phyloP scores from a whole-genome alignment of 1,284 basidiomycete species.

The Schizophyllum amplum region DNA sequence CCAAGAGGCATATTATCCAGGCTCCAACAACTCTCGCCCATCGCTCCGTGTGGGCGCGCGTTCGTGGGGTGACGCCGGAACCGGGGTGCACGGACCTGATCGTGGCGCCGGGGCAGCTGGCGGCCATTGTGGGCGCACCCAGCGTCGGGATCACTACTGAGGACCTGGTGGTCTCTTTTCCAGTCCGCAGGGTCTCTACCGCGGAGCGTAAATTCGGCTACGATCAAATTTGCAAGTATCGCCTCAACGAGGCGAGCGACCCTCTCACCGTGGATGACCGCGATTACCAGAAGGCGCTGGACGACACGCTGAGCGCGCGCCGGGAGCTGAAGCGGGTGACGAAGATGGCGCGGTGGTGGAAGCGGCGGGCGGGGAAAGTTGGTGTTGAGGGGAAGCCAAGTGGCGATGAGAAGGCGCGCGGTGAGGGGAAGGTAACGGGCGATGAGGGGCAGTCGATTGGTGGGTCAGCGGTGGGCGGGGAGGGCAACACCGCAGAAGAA shows the following conservation, averaged over 20 bases:
- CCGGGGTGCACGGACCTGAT: background rate
- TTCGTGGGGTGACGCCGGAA: background rate
- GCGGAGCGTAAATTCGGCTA: background rate
- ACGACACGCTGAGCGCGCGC: background rate
- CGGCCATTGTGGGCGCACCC: background rate
- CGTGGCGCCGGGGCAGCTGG: background rate
- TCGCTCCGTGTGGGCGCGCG: too few species aligned
- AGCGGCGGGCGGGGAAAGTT: slow-evolving; percentile 24
- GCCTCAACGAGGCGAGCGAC: background rate
- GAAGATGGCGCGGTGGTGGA: slow-evolving; percentile 21
- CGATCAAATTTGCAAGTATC: background rate
- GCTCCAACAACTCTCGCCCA: background rate
- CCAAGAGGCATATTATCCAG: too few species aligned
- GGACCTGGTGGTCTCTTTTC: too few species aligned
- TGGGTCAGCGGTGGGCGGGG: too few species aligned
- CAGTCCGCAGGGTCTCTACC: too few species aligned
- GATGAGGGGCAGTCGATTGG: too few species aligned
- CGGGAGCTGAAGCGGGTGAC: slow-evolving; percentile 15
- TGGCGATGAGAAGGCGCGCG: too few species aligned
- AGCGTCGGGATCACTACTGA: background rate
- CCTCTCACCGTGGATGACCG: background rate
- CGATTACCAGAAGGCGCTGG: background rate
- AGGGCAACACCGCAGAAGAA: too few species aligned
- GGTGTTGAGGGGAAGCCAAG: too few species aligned
- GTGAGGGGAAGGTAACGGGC: too few species aligned